Evolutionary conservation across 2,329 filamentous ascomycete genomes (phyloP), one percentile per base, ranked within the genome.

Genomic region (Ascocoryne sarcoides): DNA sequence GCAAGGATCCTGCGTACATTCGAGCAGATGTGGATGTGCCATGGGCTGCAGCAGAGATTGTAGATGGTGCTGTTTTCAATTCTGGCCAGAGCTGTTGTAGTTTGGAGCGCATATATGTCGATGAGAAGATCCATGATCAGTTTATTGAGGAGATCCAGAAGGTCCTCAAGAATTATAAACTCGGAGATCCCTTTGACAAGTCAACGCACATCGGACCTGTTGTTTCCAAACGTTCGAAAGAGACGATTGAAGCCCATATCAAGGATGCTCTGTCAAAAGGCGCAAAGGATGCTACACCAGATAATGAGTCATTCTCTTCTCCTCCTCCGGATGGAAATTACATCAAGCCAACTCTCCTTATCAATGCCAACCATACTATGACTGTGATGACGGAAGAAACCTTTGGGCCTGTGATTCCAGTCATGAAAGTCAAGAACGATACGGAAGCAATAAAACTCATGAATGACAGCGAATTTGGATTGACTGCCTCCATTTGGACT

Each of bases 11-110:
- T 4, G 90, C 90, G 17, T 96, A 95, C 57, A 73, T 96, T 40
- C 73, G 90, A 45, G 69, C 69, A 5, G 90, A 96, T 56, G 87
- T 95, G 1, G 88, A 96, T 59, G 64, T 94, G 35, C 77, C 78
- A 35, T 95, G 89, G 90, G 89, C 83, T 0, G 90, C 90, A 0
- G 88, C 84, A 52, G 88, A 95, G 64, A 92, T 96, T 55, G 87
- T 96, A 10, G 90, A 96, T 54, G 90, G 90, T 15, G 82, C 88
- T n/a, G 71, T 96, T 42, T 96, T 96, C 72, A 96, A 96, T 67
- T 95, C 89, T 37, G 90, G 90, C n/a, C 90, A 96, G 68, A 94
- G 87, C 60, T 96, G 90, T 70, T 96, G 90, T 65, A 84, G 87
- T 17, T 71, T 96, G 39, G 90, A 96, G 66, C 75, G 90, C 23